Evolutionary conservation across 1,284 basidiomycete genomes (phyloP).

Genomic region (Vanrija sp.): DNA sequence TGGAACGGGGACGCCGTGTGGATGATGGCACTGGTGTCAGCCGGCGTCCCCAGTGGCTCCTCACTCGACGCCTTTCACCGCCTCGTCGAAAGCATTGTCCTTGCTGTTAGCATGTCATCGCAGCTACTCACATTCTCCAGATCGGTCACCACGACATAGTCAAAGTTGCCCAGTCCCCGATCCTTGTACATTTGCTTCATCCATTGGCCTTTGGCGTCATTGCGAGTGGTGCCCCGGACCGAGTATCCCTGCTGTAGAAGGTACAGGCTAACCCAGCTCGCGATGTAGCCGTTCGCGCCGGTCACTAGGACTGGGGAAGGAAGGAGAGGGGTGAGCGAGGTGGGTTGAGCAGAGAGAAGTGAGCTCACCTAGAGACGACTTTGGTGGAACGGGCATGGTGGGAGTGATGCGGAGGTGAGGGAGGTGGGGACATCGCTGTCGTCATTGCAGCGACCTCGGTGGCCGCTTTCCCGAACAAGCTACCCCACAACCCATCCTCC

Average conservation of each 20-base stretch:
- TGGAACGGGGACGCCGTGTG: constrained; percentile 32
- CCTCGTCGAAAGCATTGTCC: constrained; percentile 49
- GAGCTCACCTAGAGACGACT: constrained; percentile 9
- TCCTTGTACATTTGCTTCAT: constrained; percentile 35
- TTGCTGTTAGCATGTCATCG: constrained; percentile 2
- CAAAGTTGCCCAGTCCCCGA: constrained; percentile 49
- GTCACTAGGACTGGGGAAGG: constrained; percentile 34
- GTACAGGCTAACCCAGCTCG: constrained; percentile 32
- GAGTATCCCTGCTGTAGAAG: constrained; percentile 39
- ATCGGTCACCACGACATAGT: constrained; percentile 54
- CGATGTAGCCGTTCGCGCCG: constrained; percentile 44
- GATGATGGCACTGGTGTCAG: constrained; percentile 18
- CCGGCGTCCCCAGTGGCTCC: constrained; percentile 19
- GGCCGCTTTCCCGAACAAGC: too few relatives aligned
- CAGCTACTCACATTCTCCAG: constrained; percentile 50
- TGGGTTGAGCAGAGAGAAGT: too few relatives aligned
- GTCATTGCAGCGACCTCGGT: too few relatives aligned
- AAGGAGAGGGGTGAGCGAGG: not conserved
- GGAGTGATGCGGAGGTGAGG: too few relatives aligned
- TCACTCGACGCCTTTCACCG: constrained; percentile 47
- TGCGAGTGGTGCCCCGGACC: constrained; percentile 50
- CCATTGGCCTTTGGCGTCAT: constrained; percentile 48
- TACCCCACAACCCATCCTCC: too few relatives aligned
- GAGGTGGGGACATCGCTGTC: too few relatives aligned
- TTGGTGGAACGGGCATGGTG: constrained; percentile 16